Evolutionary conservation across 371 early-diverging fungal species (phyloP).

Genomic region (Choanephora cucurbitarum): DNA sequence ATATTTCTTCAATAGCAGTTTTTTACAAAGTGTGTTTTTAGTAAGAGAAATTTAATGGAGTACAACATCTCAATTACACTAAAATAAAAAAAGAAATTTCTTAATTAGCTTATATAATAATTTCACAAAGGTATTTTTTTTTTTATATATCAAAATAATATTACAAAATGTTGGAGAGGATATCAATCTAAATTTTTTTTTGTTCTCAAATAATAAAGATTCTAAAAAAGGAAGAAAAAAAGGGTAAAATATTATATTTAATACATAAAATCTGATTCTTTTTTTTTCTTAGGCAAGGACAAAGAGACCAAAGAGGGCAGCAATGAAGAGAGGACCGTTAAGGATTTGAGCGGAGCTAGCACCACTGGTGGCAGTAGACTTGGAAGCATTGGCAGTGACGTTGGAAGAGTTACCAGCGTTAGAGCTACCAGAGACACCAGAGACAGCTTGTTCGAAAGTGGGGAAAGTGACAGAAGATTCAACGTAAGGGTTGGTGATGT

Average conservation of each 20-base stretch:
- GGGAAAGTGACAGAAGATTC: conserved; percentile 38
- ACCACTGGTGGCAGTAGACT: background rate
- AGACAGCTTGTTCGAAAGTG: conserved; percentile 25
- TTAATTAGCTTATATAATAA: no score
- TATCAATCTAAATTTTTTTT: no score
- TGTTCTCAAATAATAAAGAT: no score
- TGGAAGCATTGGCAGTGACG: conserved; percentile 15
- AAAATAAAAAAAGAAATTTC: no score
- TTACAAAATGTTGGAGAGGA: no score
- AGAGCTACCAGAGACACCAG: conserved; percentile 12
- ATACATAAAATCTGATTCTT: conserved; percentile 1
- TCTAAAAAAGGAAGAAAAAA: no score
- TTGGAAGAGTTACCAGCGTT: conserved; percentile 13
- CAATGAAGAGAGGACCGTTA: conserved; percentile 28
- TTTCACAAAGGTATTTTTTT: no score
- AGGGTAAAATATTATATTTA: background rate
- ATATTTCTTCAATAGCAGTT: no score
- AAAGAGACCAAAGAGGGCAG: conserved; percentile 29
- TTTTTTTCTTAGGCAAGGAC: conserved; percentile 22
- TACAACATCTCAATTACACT: no score
- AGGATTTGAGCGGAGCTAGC: conserved; percentile 2
- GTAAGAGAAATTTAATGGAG: no score
- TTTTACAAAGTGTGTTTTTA: no score
- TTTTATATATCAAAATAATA: no score
- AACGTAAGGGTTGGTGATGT: conserved; percentile 46